phyloP scores from a whole-genome alignment of 2,329 filamentous ascomycete species.

The Fusarium transvaalense region DNA sequence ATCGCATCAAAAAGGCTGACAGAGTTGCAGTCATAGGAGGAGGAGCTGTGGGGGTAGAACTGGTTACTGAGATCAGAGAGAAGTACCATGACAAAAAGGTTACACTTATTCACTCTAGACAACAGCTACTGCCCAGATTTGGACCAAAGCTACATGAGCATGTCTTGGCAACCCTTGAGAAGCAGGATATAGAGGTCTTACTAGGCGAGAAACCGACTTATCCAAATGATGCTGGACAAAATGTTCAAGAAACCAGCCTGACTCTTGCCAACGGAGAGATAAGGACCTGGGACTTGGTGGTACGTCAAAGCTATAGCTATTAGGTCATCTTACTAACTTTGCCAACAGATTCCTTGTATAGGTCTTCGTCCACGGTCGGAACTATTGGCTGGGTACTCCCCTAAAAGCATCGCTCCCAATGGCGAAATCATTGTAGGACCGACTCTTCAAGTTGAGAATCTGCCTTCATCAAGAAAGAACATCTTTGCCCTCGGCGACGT shows the following conservation, averaged over 20 bases:
- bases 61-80: constrained; percentile 24
- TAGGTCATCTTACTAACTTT: rapidly evolving
- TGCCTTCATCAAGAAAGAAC: background rate
- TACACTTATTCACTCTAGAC: constrained; percentile 26
- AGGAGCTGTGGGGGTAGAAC: constrained; percentile 28
- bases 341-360: constrained; percentile 29
- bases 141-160: constrained; percentile 12
- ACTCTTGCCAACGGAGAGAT: background rate
- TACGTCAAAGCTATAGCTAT: background rate
- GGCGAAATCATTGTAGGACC: constrained; percentile 21
- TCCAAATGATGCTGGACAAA: background rate
- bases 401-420: constrained; percentile 7
- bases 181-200: constrained; percentile 3
- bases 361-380: constrained; percentile 27
- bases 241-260: background rate
- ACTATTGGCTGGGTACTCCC: background rate
- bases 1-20: background rate
- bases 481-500: constrained; percentile 31
- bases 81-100: constrained; percentile 18
- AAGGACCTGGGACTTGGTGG: constrained; percentile 22
- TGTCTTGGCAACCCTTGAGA: background rate
- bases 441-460: constrained; percentile 16
- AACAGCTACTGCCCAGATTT: constrained; percentile 24
- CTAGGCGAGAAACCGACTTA: constrained; percentile 10
- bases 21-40: constrained; percentile 26